Base-by-base conservation (phyloP, 768 basidiomycete genomes). In the Macrolepiota fuliginosa region DNA sequence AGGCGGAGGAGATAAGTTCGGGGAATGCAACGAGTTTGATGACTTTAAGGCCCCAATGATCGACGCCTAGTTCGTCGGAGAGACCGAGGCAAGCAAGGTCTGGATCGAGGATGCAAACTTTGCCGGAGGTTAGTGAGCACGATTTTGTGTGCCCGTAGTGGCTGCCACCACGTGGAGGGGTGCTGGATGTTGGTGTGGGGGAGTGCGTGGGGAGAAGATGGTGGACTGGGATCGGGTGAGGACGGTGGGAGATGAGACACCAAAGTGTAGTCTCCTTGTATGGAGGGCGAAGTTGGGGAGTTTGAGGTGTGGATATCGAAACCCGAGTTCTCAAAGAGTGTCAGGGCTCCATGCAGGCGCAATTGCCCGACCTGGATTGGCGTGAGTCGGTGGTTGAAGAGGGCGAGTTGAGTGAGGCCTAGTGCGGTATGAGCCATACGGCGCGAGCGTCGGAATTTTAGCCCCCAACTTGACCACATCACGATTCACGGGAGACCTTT, bases 11-110 rank as follows among this genome's bases (percentile, higher is more conserved):
- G 35, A 89, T 86, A 56, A 91, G 79, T 62, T 91, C 89, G 0
- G 89, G 88, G 70, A 85, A 91, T 4, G 89, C 89, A 40, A 92
- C 79, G 15, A 91, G 79, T 73, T 91, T 90, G 63, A 92, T 78
- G 46, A 92, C 82, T 76, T 92, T 92, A 63, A 88, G 79, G 22
- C 83, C 82, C 91, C 91, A 92, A 53, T 83, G 80, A 60, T 90
- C 87, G 36, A 86, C 82, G 53, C 79, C 77, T 29, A 76, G 77
- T 63, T 88, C 86, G 66, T 89, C 86, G 42, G 84, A 83, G 29
- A 92, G 77, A 2, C 91, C 91, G 36, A 92, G 88, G 66, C 89
- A 92, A 9, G 88, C 84, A 36, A 92, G 80, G 66, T 90, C 89
- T 32, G 89, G 83, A n/a, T 81, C 72, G 4, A 92, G 79, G 10